A percentile compares a stretch with the other conserved stretches of the same genome.
Evolutionary conservation across 441 rosid genomes (phyloP).

Genomic region (Viola pubescens): DNA sequence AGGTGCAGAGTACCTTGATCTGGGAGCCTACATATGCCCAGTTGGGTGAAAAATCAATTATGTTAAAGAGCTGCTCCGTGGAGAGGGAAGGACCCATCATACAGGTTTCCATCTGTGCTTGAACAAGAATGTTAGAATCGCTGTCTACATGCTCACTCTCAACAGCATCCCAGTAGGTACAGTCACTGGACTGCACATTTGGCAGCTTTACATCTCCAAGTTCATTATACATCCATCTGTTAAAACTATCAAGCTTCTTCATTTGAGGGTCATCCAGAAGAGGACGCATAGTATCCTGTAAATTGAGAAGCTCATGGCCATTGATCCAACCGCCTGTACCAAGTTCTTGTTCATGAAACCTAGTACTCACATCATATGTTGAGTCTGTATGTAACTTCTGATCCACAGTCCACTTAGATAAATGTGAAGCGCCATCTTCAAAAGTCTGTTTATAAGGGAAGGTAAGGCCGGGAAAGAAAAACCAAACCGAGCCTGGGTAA

Average conservation of each 20-base stretch:
- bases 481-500: too few relatives aligned
- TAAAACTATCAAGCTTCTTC: slow-evolving; percentile 86
- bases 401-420: slow-evolving; percentile 28
- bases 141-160: slow-evolving; percentile 48
- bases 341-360: slow-evolving; percentile 33
- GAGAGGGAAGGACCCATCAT: slow-evolving; percentile 60
- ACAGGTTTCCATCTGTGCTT: slow-evolving; percentile 49
- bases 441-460: slow-evolving; percentile 28
- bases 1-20: slow-evolving; percentile 41
- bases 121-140: slow-evolving; percentile 39
- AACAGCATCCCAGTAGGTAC: slow-evolving; percentile 56
- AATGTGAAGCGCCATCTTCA: slow-evolving; percentile 19
- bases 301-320: slow-evolving; percentile 17
- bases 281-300: slow-evolving; percentile 6
- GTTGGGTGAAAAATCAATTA: slow-evolving; percentile 68
- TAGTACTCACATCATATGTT: slow-evolving; percentile 24
- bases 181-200: slow-evolving; percentile 42
- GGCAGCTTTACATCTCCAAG: slow-evolving; percentile 76
- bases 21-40: slow-evolving; percentile 56
- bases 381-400: slow-evolving; percentile 35
- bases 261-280: slow-evolving; percentile 22
- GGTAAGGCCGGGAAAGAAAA: neutral
- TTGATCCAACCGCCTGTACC: slow-evolving; percentile 19
- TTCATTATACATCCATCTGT: slow-evolving; percentile 89
- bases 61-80: slow-evolving; percentile 70